A percentile compares a stretch with the other conserved stretches of the same genome.
Evolutionary conservation across 495 filamentous ascomycete genomes (phyloP).

Genomic region (Aspergillus leporis): DNA sequence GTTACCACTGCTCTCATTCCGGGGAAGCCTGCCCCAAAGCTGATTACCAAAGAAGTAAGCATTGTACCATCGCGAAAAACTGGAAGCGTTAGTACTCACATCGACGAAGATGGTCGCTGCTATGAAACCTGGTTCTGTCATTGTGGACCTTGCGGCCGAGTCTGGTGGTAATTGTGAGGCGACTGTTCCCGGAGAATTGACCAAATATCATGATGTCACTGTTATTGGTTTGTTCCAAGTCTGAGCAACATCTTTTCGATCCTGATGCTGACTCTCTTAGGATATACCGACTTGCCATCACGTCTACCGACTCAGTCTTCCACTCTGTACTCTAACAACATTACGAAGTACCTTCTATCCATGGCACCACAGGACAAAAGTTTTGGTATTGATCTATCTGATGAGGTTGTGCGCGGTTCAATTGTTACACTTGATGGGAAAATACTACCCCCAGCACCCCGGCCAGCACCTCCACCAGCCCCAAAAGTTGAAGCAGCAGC

Average conservation of each 20-base stretch:
- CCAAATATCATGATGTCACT: slow-evolving; percentile 71
- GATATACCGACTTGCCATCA: slow-evolving; percentile 81
- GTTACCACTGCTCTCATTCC: slow-evolving; percentile 84
- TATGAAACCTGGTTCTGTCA: slow-evolving; percentile 80
- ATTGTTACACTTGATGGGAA: slow-evolving; percentile 75
- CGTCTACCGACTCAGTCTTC: slow-evolving; percentile 78
- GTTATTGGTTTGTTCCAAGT: slow-evolving; percentile 64
- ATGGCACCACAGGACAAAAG: slow-evolving; percentile 72
- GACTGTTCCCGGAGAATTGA: slow-evolving; percentile 66
- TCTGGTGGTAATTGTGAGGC: slow-evolving; percentile 79
- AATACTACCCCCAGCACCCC: slow-evolving; percentile 69
- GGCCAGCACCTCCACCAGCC: slow-evolving; percentile 67
- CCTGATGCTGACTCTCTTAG: slow-evolving; percentile 32
- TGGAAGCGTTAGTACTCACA: not conserved
- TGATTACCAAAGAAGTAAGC: slow-evolving; percentile 65
- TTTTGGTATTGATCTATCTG: slow-evolving; percentile 71
- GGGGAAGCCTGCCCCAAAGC: slow-evolving; percentile 69
- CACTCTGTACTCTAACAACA: slow-evolving; percentile 84
- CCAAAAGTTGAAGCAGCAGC: slow-evolving; percentile 52
- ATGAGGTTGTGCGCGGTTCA: slow-evolving; percentile 77
- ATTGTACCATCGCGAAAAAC: not conserved
- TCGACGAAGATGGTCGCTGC: slow-evolving; percentile 60
- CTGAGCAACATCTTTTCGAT: not conserved
- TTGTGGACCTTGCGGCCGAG: slow-evolving; percentile 81
- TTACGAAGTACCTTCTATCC: slow-evolving; percentile 77